These are phyloP conservation scores for Marasmius oreades DNA, from an alignment of 1,284 basidiomycete species.

Conservation along the genomic window DNA sequence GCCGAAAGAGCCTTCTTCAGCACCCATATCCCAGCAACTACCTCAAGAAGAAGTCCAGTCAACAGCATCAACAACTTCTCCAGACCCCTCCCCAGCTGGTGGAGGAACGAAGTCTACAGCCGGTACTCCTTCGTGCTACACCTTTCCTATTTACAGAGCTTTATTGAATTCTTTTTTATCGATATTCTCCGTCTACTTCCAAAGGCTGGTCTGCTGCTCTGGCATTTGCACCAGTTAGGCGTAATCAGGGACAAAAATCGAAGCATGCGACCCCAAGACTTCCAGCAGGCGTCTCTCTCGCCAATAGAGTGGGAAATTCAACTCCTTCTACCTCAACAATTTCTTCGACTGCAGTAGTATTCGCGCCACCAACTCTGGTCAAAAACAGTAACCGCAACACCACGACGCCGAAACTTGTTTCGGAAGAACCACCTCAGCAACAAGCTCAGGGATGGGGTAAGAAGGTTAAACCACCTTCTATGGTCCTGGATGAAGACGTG, in stretches of 20 bases:
- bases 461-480: conserved; percentile 85
- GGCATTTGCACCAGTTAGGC: conserved; percentile 76
- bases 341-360: conserved; percentile 70
- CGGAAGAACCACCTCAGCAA: conserved; percentile 23
- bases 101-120: conserved; percentile 68
- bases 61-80: not conserved
- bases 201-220: conserved; percentile 84
- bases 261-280: conserved; percentile 49
- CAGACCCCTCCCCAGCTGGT: conserved; percentile 29
- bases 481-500: conserved; percentile 82
- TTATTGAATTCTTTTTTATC: conserved; percentile 30
- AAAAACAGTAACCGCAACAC: conserved; percentile 31
- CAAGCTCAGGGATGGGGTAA: conserved; percentile 67
- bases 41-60: not conserved
- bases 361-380: conserved; percentile 62
- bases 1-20: conserved; percentile 19
- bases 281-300: conserved; percentile 59
- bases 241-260: conserved; percentile 49
- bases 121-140: conserved; percentile 59
- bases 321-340: conserved; percentile 26
- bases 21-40: conserved; percentile 17
- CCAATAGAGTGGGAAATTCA: conserved; percentile 19
- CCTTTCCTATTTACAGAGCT: conserved; percentile 32
- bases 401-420: conserved; percentile 12
- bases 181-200: conserved; percentile 16